These are phyloP conservation scores for Nemania diffusa DNA, from an alignment of 2,329 filamentous ascomycete species.

Conservation along the genomic window DNA sequence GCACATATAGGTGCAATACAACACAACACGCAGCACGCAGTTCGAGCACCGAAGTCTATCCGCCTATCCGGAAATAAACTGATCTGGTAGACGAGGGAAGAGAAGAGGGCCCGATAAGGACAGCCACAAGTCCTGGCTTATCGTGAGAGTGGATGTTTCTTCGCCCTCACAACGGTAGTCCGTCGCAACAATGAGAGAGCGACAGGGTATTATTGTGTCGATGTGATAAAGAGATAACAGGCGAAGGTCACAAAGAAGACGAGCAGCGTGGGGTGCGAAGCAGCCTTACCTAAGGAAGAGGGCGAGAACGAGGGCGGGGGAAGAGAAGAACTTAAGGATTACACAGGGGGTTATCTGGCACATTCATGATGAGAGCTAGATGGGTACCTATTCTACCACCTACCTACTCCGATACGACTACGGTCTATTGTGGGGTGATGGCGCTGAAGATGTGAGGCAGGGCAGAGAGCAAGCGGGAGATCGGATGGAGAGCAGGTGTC, in stretches of 20 bases:
- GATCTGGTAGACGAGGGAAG: not conserved
- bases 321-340: conserved; percentile 12
- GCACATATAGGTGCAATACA: conserved; percentile 36
- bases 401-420: conserved; percentile 2
- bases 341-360: conserved; percentile 8
- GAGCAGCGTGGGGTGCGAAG: not conserved
- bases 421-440: not conserved
- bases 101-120: conserved; percentile 1
- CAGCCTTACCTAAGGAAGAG: not conserved
- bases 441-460: too few species aligned
- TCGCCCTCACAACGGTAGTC: not conserved
- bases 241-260: conserved; percentile 10
- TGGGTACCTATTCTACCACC: not conserved
- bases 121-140: conserved; percentile 9
- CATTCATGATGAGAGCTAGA: conserved; percentile 15
- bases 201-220: conserved; percentile 2
- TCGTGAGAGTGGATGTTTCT: not conserved
- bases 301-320: conserved; percentile 2
- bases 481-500: not conserved
- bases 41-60: conserved; percentile 2
- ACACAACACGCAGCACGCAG: conserved; percentile 6
- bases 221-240: conserved; percentile 19
- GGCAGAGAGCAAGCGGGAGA: not conserved
- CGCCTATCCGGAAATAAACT: conserved; percentile 2
- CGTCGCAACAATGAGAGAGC: not conserved